Conservation (phyloP, 371 early-diverging fungal species). For the Amoeboaphelidium protococcarum region DNA sequence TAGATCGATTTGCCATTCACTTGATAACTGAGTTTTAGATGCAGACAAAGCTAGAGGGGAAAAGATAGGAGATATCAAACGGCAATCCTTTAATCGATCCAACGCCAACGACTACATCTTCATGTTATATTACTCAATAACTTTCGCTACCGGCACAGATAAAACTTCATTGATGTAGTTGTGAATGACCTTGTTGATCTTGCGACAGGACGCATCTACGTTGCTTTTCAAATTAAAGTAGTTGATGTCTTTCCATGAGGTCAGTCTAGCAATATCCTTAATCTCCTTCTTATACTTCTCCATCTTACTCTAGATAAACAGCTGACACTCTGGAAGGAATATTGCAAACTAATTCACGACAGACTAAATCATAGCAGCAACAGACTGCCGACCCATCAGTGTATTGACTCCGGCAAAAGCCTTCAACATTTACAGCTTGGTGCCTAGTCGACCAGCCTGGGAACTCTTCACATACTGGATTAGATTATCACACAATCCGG, state of each 20-base stretch:
- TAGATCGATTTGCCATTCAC: too few relatives aligned
- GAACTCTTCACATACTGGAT: too few relatives aligned
- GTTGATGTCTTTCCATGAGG: slow-evolving; percentile 88
- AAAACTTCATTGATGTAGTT: slow-evolving; percentile 56
- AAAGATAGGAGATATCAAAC: not conserved
- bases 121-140: slow-evolving; percentile 21
- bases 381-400: not conserved
- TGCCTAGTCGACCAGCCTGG: too few relatives aligned
- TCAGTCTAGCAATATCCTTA: slow-evolving; percentile 72
- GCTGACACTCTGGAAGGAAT: slow-evolving; percentile 26
- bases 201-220: slow-evolving; percentile 65
- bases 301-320: slow-evolving; percentile 23
- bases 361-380: slow-evolving; percentile 10
- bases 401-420: too few relatives aligned
- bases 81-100: not conserved
- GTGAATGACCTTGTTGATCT: slow-evolving; percentile 60
- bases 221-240: slow-evolving; percentile 70
- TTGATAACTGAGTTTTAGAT: too few relatives aligned
- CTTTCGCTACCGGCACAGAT: slow-evolving; percentile 36
- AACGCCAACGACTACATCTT: slow-evolving; percentile 1
- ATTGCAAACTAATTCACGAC: slow-evolving; percentile 38
- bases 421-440: too few relatives aligned
- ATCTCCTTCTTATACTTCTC: slow-evolving; percentile 64
- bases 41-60: too few relatives aligned
- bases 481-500: too few relatives aligned